A percentile compares a stretch with the other conserved stretches of the same genome.
Evolutionary conservation across 2,329 filamentous ascomycete genomes (phyloP).

Genomic region (Calonectria pseudoturangicola): DNA sequence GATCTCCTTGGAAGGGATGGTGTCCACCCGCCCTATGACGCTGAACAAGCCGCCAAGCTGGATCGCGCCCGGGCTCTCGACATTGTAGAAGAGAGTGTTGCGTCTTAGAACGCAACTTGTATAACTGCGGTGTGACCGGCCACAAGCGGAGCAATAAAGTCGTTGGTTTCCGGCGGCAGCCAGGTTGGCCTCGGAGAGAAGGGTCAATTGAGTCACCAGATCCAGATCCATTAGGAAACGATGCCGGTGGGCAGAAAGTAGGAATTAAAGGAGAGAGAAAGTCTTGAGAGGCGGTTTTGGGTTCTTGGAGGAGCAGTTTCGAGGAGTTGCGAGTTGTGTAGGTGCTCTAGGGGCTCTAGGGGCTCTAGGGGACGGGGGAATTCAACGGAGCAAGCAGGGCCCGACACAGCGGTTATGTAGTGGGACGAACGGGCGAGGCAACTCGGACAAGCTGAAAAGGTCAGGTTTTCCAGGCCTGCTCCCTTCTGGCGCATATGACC

Average conservation of each 20-base stretch:
- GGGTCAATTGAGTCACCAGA: too few species aligned
- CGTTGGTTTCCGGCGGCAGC: not conserved
- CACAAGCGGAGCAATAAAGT: not conserved
- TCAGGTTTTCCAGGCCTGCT: not conserved
- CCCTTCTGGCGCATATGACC: not conserved
- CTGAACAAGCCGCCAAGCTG: not conserved
- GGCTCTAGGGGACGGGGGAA: not conserved
- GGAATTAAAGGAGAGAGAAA: not conserved
- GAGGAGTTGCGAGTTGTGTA: not conserved
- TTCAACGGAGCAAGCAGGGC: not conserved
- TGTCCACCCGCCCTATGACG: not conserved
- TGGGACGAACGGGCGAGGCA: conserved; percentile 21
- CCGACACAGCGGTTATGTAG: conserved; percentile 15
- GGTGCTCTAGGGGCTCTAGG: not conserved
- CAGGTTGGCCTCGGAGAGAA: not conserved
- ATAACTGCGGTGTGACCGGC: not conserved
- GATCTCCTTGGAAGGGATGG: not conserved
- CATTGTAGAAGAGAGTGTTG: too few species aligned
- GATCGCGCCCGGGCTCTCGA: not conserved
- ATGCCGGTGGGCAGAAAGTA: not conserved
- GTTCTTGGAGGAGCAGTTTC: not conserved
- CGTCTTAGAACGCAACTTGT: not conserved
- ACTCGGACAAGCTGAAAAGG: not conserved
- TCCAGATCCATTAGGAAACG: too few species aligned
- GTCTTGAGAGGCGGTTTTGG: not conserved